A percentile compares a stretch with the other conserved stretches of the same genome.
These are phyloP conservation scores for Auricularia cornea DNA, from an alignment of 768 basidiomycete genomes.

Conservation along the genomic window DNA sequence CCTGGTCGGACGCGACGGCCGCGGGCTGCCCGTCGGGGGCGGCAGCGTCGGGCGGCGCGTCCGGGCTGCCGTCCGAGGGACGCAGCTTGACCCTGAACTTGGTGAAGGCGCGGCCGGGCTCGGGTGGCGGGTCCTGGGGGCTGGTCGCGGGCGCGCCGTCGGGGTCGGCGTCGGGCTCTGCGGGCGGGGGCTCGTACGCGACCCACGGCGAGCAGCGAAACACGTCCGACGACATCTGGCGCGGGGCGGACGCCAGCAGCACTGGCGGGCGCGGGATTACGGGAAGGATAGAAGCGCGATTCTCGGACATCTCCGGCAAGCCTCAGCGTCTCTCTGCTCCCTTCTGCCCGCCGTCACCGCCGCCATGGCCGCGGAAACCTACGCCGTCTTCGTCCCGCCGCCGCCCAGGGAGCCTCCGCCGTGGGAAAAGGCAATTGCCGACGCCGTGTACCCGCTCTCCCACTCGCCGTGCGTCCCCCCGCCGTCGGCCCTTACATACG, in stretches of 20 bases:
- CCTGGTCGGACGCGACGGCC: not conserved
- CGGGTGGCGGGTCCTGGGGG: not conserved
- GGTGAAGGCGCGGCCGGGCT: not conserved
- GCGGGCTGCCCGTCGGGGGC: not conserved
- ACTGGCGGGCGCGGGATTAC: no score
- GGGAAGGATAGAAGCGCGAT: not conserved
- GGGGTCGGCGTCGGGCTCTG: not conserved
- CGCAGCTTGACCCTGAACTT: not conserved
- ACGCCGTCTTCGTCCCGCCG: not conserved
- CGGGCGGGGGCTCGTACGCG: not conserved
- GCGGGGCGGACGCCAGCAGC: no score
- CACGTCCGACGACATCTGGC: not conserved
- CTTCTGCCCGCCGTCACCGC: no score
- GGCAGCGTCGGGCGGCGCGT: not conserved
- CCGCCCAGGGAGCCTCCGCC: not conserved
- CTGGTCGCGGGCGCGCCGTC: not conserved
- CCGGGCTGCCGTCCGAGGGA: not conserved
- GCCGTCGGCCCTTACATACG: not conserved
- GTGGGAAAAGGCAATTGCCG: not conserved
- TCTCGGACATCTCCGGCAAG: not conserved
- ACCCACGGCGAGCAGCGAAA: conserved; percentile 1
- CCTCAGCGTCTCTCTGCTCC: not conserved
- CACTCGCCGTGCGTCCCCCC: not conserved
- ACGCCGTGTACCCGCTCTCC: not conserved
- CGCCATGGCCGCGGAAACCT: not conserved